These are phyloP conservation scores for Xylariomycetidae sp. DNA, from an alignment of 2,329 filamentous ascomycete genomes.

Conservation along the genomic window DNA sequence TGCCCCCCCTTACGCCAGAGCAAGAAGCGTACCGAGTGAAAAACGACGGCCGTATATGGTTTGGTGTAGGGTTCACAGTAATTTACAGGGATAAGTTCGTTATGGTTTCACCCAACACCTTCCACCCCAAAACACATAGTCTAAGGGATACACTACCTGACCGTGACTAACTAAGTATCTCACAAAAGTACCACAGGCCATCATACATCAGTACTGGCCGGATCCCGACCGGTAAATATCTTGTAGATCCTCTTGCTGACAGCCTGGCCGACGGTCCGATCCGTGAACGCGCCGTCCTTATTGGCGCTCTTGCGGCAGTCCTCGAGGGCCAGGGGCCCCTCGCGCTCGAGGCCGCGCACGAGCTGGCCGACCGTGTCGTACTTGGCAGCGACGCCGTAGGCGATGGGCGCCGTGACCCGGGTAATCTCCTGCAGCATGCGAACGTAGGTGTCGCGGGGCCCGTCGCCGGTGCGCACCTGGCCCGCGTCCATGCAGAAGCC, in stretches of 20 bases:
- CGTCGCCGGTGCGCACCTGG: constrained; percentile 67
- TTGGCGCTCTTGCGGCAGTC: constrained; percentile 54
- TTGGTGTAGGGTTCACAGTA: no score
- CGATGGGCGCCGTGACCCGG: constrained; percentile 67
- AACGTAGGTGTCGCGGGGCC: constrained; percentile 61
- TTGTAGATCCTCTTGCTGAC: constrained; percentile 56
- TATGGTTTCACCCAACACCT: no score
- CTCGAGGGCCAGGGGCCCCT: constrained; percentile 59
- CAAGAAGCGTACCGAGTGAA: no score
- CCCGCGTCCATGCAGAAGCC: constrained; percentile 77
- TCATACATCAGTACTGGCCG: constrained; percentile 50
- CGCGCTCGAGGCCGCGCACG: constrained; percentile 51
- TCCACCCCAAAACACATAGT: no score
- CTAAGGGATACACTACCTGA: no score
- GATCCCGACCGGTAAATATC: constrained; percentile 55
- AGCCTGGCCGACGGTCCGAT: constrained; percentile 51
- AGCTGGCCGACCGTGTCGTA: constrained; percentile 56
- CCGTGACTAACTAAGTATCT: no score
- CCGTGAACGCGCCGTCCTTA: constrained; percentile 51
- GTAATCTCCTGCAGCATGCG: constrained; percentile 73
- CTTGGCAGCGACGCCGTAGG: constrained; percentile 61
- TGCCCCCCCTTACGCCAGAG: no score
- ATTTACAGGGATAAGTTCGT: no score
- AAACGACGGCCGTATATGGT: no score
- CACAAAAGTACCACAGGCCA: no score